phyloP scores from a whole-genome alignment of 1,284 basidiomycete species.

The Earliella scabrosa region DNA sequence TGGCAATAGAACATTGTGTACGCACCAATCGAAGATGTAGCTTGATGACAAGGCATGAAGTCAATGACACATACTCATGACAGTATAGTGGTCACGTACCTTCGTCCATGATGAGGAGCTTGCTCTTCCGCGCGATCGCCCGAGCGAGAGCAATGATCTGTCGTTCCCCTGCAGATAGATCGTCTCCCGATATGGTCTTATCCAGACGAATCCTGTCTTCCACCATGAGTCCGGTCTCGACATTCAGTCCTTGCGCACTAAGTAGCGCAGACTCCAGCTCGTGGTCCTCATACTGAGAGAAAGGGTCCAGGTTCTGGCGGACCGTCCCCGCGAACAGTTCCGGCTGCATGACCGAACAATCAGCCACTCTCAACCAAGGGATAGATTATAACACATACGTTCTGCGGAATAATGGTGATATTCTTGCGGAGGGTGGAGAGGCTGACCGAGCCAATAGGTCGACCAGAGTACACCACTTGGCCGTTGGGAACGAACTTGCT shows the following conservation, averaged over 20 bases:
- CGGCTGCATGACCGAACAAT: conserved; percentile 45
- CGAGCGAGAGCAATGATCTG: conserved; percentile 67
- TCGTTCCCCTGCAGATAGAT: conserved; percentile 74
- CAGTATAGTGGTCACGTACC: conserved; percentile 35
- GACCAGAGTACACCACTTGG: conserved; percentile 40
- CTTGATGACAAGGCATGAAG: neutral
- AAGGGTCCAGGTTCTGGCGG: conserved; percentile 70
- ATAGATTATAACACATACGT: conserved; percentile 31
- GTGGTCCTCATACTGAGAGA: conserved; percentile 73
- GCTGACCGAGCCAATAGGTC: conserved; percentile 49
- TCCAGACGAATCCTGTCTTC: conserved; percentile 47
- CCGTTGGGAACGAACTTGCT: conserved; percentile 34
- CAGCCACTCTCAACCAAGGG: conserved; percentile 41
- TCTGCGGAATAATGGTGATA: conserved; percentile 53
- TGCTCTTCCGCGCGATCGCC: conserved; percentile 63
- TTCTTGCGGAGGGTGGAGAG: conserved; percentile 55
- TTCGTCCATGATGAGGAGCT: conserved; percentile 66
- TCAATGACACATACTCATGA: neutral
- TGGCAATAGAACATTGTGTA: conserved; percentile 21
- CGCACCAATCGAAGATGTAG: conserved; percentile 2
- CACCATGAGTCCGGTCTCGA: neutral
- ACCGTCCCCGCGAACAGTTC: conserved; percentile 65
- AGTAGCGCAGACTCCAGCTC: conserved; percentile 54
- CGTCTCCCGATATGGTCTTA: conserved; percentile 61
- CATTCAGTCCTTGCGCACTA: conserved; percentile 56